phyloP scores from a whole-genome alignment of 2,329 filamentous ascomycete species.

The Diaporthe citri region DNA sequence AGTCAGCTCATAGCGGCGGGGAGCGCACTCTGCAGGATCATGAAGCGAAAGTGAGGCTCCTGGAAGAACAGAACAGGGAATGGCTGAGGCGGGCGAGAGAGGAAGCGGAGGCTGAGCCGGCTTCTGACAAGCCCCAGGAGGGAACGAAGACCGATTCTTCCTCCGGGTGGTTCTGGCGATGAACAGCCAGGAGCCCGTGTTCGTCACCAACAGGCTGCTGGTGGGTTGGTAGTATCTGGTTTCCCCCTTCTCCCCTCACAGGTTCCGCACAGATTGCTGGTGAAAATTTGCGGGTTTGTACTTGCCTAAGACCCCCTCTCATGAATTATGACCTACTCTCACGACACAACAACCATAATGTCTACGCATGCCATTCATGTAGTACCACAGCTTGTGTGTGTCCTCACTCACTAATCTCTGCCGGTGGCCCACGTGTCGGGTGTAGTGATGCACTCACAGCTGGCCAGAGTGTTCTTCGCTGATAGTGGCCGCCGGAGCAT shows the following conservation, averaged over 20 bases:
- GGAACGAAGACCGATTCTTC: background rate
- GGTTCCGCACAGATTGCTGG: background rate
- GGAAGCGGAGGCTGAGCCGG: background rate
- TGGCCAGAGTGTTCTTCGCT: background rate
- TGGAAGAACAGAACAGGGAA: background rate
- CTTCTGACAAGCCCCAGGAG: background rate
- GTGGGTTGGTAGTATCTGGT: background rate
- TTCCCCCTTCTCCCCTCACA: constrained; percentile 6
- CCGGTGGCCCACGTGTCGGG: too few relatives aligned
- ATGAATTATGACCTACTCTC: background rate
- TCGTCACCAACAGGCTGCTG: background rate
- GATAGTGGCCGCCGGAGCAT: too few relatives aligned
- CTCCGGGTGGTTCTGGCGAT: constrained; percentile 28
- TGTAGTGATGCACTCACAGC: background rate
- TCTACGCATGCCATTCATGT: background rate
- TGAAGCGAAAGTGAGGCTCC: background rate
- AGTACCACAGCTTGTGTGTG: background rate
- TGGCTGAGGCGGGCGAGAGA: background rate
- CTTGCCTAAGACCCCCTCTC: background rate
- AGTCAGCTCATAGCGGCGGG: background rate
- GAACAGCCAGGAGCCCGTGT: background rate
- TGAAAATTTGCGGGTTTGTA: constrained; percentile 1
- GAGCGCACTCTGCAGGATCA: background rate
- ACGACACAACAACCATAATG: background rate
- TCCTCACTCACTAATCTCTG: background rate